A percentile compares a stretch with the other conserved stretches of the same genome.
These are phyloP conservation scores for Dillenia turbinata DNA, from an alignment of 164 flowering plant species.

Conservation along the genomic window DNA sequence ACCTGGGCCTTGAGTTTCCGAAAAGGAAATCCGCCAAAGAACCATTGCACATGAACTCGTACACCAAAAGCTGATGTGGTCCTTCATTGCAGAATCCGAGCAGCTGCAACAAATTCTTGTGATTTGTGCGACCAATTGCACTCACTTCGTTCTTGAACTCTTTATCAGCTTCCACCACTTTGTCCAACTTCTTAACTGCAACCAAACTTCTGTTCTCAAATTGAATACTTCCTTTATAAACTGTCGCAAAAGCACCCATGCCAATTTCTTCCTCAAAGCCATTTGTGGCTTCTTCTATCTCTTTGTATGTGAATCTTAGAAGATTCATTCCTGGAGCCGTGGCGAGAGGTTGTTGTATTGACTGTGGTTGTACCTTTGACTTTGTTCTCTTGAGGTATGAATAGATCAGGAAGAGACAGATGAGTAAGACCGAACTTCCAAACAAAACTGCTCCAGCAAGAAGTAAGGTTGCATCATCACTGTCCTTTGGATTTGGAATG, in stretches of 20 bases:
- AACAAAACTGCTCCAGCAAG: conserved; percentile 2
- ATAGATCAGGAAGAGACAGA: neutral
- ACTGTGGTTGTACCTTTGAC: too few relatives aligned
- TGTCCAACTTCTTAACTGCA: conserved; percentile 20
- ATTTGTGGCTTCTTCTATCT: conserved; percentile 16
- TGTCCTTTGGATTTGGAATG: neutral
- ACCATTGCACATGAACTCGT: conserved; percentile 22
- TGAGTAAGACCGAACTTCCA: conserved; percentile 10
- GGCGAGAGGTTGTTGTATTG: neutral
- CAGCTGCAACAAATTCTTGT: conserved; percentile 19
- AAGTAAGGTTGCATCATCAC: neutral
- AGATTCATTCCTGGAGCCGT: conserved; percentile 1
- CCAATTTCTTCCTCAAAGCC: conserved; percentile 15
- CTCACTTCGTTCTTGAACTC: conserved; percentile 18
- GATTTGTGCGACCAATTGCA: conserved; percentile 18
- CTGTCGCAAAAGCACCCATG: conserved; percentile 10
- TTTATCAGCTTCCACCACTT: conserved; percentile 9
- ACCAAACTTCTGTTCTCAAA: neutral
- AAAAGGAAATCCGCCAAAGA: conserved; percentile 17
- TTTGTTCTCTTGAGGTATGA: neutral
- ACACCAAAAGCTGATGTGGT: conserved; percentile 12
- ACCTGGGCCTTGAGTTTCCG: conserved; percentile 12
- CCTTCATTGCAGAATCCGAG: conserved; percentile 24
- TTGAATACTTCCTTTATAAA: conserved; percentile 13
- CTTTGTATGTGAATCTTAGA: conserved; percentile 13